Evolutionary conservation across 306 rosid species (phyloP).

Genomic region (Malus sieversii): DNA sequence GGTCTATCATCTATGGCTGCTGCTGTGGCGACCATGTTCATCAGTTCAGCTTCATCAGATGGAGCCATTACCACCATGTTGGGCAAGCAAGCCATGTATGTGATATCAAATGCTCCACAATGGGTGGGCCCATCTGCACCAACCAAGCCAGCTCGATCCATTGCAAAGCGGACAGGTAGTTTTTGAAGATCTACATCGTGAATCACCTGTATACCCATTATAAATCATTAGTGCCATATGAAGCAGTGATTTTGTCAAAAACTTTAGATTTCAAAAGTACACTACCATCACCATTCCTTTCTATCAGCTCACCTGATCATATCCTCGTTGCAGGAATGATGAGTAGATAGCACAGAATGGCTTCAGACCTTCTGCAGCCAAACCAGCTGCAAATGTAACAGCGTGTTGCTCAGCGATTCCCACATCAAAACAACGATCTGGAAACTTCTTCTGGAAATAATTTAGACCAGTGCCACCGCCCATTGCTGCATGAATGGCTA

Average conservation of each 20-base stretch:
- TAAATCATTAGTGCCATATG: background rate
- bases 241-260: background rate
- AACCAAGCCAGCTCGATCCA: slow-evolving; percentile 91
- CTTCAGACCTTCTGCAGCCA: slow-evolving; percentile 89
- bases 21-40: slow-evolving; percentile 96
- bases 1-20: slow-evolving; percentile 86
- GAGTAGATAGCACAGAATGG: slow-evolving; percentile 91
- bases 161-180: slow-evolving; percentile 78
- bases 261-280: background rate
- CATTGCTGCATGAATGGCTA: slow-evolving; percentile 96
- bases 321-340: slow-evolving; percentile 88
- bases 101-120: slow-evolving; percentile 86
- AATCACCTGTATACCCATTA: slow-evolving; percentile 41
- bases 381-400: slow-evolving; percentile 91
- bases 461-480: slow-evolving; percentile 92
- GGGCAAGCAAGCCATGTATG: slow-evolving; percentile 95
- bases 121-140: slow-evolving; percentile 98
- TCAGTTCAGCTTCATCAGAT: slow-evolving; percentile 83
- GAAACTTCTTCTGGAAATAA: slow-evolving; percentile 77
- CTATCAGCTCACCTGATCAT: slow-evolving; percentile 61
- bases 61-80: slow-evolving; percentile 99
- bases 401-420: slow-evolving; percentile 97
- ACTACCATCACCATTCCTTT: background rate
- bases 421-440: slow-evolving; percentile 82
- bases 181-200: slow-evolving; percentile 95